Evolutionary conservation across 164 flowering plant species (phyloP), one percentile per base, ranked within the genome.

Genomic region (Saururus chinensis): DNA sequence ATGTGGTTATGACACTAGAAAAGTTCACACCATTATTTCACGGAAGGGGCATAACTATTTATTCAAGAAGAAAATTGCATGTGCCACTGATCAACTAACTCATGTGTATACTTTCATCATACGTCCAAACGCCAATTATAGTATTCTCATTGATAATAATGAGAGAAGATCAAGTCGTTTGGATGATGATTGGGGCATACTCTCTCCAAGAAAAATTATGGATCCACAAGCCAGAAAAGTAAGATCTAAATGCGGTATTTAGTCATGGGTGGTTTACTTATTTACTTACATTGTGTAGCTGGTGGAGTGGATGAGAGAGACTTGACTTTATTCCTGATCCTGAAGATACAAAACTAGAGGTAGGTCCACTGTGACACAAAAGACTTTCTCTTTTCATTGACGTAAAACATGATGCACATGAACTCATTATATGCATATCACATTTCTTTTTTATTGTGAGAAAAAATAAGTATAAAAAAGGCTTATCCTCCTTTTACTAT

Each of bases 211-310:
- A 87, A 68, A 76, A 60, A 92, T 92, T 66, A 85, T 85, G 83
- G 98, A 92, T 66, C 98, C 98, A 14, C 89, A 87, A 60, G 96
- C 98, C 40, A 92, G 85, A 71, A 92, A 92, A 60, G 98, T 88
- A 68, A 67, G 45, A 22, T 23, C 19, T 23, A 25, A 10, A 14
- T 4, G 9, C 7, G 37, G 13, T 17, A 22, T 20, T 20, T 30
- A 30, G 37, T 2, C 37, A 6, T 30, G 37, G 37, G 16, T 25
- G n/a, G 4, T 57, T 25, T 14, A 14, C 3, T 22, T 13, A 57
- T 57, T 25, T 24, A n/a, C 19, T 4, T 1, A 12, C 76, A 86
- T 91, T 24, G 3, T 72, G 57, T 82, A 91, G 98, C 98, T 96
- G 24, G 98, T 86, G 69, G 95, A 91, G 65, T 91, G 98, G 98